Evolutionary conservation across 441 rosid genomes (phyloP), one percentile per base, ranked within the genome.

Genomic region (Macaranga tanarius): DNA sequence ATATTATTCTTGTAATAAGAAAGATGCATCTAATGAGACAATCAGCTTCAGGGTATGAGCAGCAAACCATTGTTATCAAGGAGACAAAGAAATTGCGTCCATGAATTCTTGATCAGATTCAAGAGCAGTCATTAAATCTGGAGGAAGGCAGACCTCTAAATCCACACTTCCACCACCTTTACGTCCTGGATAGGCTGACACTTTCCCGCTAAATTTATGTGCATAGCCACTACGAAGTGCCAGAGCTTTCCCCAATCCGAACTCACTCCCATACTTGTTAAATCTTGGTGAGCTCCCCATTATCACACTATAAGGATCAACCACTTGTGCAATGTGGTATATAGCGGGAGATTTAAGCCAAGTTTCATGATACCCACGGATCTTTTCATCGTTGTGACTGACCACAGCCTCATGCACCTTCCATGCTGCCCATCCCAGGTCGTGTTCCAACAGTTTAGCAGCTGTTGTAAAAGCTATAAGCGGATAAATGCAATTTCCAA

Each of bases 261-360:
- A 93, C 57, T 91, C 90, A 52, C 67, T 76, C 16, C 94, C 91
- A 2, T 93, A 91, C 82, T 75, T 91, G 71, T 91, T 65, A 79
- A 93, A 93, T 73, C 96, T 84, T 0, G 92, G 97, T 0, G 95
- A 93, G 76, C 97, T 89, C 62, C 91, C 95, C 82, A 93, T 83
- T 88, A 84, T 76, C 68, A 93, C 74, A 12, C 86, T 88, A 42
- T 69, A 6, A 0, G 88, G 88, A 70, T 87, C 88, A 62, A 84
- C 89, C 58, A 72, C 7, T 64, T 65, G 67, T 19, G 59, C 86
- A 3, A 83, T 34, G 8, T 79, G 75, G 80, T 85, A 87, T 31
- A 92, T 19, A 3, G 13, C 60, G 0, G 87, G 98, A 5, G 81
- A 82, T 67, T 81, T 67, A 34, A 83, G 9, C 97, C 98, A 91